phyloP scores from a whole-genome alignment of 768 basidiomycete genomes.

The Amanita pallidorosea region DNA sequence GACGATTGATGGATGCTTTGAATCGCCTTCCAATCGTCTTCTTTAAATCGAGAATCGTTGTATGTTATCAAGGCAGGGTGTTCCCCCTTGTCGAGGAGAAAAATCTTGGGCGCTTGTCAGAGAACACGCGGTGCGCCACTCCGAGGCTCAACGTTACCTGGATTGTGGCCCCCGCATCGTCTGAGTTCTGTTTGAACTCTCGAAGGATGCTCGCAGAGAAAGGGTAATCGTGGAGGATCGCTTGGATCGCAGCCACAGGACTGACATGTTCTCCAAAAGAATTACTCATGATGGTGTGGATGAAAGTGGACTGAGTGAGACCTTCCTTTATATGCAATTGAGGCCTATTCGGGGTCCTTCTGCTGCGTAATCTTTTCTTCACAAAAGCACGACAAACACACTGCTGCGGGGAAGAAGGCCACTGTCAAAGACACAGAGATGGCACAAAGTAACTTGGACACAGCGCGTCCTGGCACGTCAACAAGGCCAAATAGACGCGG shows the following conservation, averaged over 20 bases:
- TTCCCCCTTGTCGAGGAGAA: slow-evolving; percentile 29
- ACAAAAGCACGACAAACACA: too few relatives aligned
- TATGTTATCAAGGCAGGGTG: slow-evolving; percentile 33
- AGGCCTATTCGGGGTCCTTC: too few relatives aligned
- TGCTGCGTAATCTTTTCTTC: too few relatives aligned
- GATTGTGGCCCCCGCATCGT: slow-evolving; percentile 34
- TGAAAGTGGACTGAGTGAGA: too few relatives aligned
- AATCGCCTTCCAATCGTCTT: slow-evolving; percentile 34
- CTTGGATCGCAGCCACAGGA: slow-evolving; percentile 13
- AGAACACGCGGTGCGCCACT: neutral
- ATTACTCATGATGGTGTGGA: neutral
- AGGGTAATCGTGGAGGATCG: slow-evolving; percentile 32
- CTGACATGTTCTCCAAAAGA: slow-evolving; percentile 12
- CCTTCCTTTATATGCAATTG: neutral
- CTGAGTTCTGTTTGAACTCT: slow-evolving; percentile 38
- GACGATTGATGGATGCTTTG: slow-evolving; percentile 32
- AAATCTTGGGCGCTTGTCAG: slow-evolving; percentile 18
- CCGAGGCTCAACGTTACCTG: slow-evolving; percentile 20
- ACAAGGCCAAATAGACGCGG: slow-evolving; percentile 26
- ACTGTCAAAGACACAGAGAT: too few relatives aligned
- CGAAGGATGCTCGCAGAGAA: slow-evolving; percentile 32
- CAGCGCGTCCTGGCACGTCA: slow-evolving; percentile 22
- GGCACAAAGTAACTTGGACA: too few relatives aligned
- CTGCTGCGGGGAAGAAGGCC: too few relatives aligned
- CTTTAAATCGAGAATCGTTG: slow-evolving; percentile 31